Evolutionary conservation across 768 basidiomycete species (phyloP), one percentile per base, ranked within the genome.

Genomic region (Leccinum broughii): DNA sequence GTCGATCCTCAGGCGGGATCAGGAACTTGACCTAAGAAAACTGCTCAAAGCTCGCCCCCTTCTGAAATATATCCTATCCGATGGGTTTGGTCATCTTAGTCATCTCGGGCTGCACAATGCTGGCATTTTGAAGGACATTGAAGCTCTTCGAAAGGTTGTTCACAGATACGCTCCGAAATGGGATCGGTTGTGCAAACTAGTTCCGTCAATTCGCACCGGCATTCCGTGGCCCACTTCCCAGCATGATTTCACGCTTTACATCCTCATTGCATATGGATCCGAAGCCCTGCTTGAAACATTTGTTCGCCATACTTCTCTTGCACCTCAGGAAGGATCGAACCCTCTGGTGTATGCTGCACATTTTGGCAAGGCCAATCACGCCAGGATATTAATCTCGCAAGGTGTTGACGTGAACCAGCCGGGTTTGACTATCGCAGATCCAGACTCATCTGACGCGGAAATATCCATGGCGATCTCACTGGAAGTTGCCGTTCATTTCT

Each of bases 81-180:
- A 60, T 34, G 63, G 62, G 1, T 64, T 64, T 14, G 35, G 20
- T n/a, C 63, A 64, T 17, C 63, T 64, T n/a, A 8, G 37, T 13
- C 13, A 60, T 30, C 54, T 64, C 0, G 41, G 34, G 6, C 11
- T 6, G 9, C 37, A 6, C 0, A 34, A 53, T 2, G 17, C n/a
- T 2, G 20, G 32, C 1, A 56, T 66, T 14, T 9, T 66, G 3
- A 10, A 7, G 1, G 65, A 63, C 1, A 53, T 66, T 7, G 14
- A 54, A 34, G 24, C 11, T 2, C 49, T 66, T 0, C 62, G 59
- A 48, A 3, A 0, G 3, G 14, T n/a, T 5, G 59, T 64, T 52
- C 3, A 1, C 22, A 32, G n/a, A 56, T 34, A 26, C 10, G 0
- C 53, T 6, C 34, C 3, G 26, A 53, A 57, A 20, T 61, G 62